These are phyloP conservation scores for Fusarium circinatum DNA, from an alignment of 2,329 filamentous ascomycete species.

Conservation along the genomic window DNA sequence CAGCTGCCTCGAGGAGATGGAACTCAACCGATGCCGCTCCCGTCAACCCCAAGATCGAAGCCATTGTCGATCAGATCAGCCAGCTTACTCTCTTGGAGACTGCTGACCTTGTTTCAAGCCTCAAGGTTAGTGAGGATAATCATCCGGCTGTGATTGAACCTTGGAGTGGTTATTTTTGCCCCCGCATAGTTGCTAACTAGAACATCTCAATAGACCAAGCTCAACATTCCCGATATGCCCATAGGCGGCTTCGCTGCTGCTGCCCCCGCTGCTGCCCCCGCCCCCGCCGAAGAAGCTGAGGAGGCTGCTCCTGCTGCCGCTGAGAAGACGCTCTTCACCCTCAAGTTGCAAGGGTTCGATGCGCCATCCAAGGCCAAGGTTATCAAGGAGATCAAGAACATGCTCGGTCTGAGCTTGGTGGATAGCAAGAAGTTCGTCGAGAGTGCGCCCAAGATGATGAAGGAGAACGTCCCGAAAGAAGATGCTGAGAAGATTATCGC, in stretches of 20 bases:
- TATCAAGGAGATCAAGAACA: constrained; percentile 99
- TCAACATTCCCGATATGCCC: constrained; percentile 98
- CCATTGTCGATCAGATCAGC: constrained; percentile 98
- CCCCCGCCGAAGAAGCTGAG: constrained; percentile 82
- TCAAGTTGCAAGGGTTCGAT: constrained; percentile 94
- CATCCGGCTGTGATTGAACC: constrained; percentile 19
- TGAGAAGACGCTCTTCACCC: constrained; percentile 96
- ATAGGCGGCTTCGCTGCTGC: constrained; percentile 88
- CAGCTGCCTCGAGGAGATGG: constrained; percentile 75
- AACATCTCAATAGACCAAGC: constrained; percentile 71
- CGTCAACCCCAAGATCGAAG: constrained; percentile 88
- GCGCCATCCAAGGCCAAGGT: constrained; percentile 93
- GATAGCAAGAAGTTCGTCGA: constrained; percentile 99
- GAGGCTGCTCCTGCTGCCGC: constrained; percentile 88
- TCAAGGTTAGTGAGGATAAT: constrained; percentile 76
- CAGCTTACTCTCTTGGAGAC: constrained; percentile 98
- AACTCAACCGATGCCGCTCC: constrained; percentile 80
- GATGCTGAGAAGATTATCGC: constrained; percentile 99
- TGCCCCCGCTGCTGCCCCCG: constrained; percentile 65
- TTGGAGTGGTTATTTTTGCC: background rate
- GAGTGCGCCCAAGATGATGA: constrained; percentile 97
- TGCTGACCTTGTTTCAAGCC: constrained; percentile 89
- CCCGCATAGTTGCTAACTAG: constrained; percentile 25
- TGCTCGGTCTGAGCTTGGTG: constrained; percentile 94
- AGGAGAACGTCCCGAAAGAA: constrained; percentile 98